Percentiles rank a stretch among this genome's conserved stretches.
phyloP scores from a whole-genome alignment of 331 rosid genomes.

The Prunus yedoensis region DNA sequence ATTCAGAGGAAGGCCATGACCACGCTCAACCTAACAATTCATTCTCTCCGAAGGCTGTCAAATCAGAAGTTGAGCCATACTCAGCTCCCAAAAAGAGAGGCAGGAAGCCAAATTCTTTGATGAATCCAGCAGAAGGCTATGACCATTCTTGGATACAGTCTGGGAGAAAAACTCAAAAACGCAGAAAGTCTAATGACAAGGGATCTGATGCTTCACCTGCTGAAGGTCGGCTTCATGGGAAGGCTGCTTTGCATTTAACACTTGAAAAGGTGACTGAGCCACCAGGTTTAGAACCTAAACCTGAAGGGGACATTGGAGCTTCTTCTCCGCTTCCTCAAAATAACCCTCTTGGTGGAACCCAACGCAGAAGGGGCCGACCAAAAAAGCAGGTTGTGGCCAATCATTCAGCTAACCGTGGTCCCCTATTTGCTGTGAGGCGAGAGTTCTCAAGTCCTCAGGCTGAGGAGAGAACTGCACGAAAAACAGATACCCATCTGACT shows the following conservation, averaged over 20 bases:
- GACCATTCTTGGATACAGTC: conserved; percentile 45
- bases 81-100: conserved; percentile 56
- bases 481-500: conserved; percentile 16
- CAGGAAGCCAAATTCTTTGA: conserved; percentile 67
- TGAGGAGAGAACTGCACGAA: conserved; percentile 24
- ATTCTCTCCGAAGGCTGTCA: conserved; percentile 21
- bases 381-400: conserved; percentile 35
- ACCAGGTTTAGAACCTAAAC: conserved; percentile 24
- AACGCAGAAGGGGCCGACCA: conserved; percentile 33
- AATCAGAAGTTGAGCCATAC: conserved; percentile 35
- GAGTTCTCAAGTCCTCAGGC: conserved; percentile 20
- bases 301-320: conserved; percentile 19
- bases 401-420: conserved; percentile 25
- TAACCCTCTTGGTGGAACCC: conserved; percentile 20
- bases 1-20: conserved; percentile 71
- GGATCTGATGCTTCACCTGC: conserved; percentile 23
- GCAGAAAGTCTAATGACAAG: conserved; percentile 28
- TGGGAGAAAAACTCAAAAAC: conserved; percentile 30
- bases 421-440: conserved; percentile 26
- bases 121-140: conserved; percentile 78
- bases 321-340: conserved; percentile 6
- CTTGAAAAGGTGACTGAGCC: conserved; percentile 26
- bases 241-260: conserved; percentile 15
- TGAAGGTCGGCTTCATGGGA: conserved; percentile 25
- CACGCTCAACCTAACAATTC: conserved; percentile 24